These are phyloP conservation scores for Candida montana DNA, from an alignment of 805 yeast species.

Conservation along the genomic window DNA sequence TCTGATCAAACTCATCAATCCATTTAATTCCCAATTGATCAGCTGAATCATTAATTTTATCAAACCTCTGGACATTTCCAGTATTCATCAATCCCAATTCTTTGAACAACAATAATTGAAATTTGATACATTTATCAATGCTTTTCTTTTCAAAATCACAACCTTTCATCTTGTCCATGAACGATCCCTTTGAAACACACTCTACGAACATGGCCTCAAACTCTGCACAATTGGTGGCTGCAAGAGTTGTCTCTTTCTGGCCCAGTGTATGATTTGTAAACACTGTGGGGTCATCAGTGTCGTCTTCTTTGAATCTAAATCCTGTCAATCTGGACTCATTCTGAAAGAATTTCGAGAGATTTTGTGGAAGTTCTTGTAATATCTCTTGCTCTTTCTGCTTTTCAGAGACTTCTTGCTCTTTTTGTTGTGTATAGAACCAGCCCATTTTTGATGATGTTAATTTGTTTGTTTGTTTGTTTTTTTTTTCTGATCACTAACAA, in stretches of 20 bases:
- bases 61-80: conserved; percentile 6
- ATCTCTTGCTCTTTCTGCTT: conserved; percentile 1
- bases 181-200: conserved; percentile 18
- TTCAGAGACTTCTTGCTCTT: background rate
- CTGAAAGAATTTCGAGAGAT: background rate
- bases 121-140: conserved; percentile 14
- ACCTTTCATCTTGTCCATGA: conserved; percentile 14
- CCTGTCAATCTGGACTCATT: background rate
- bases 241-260: background rate
- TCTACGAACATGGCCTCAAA: conserved; percentile 16
- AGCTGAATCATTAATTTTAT: conserved; percentile 12
- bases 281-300: background rate
- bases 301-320: conserved; percentile 2
- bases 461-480: too few relatives aligned
- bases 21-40: conserved; percentile 16
- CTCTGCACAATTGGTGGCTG: conserved; percentile 21
- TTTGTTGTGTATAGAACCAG: background rate
- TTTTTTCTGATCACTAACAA: too few relatives aligned
- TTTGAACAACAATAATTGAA: conserved; percentile 15
- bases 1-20: conserved; percentile 4
- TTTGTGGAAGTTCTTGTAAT: conserved; percentile 3
- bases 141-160: conserved; percentile 12
- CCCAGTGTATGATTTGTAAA: background rate
- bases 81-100: conserved; percentile 14
- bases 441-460: background rate